Evolutionary conservation across 139 green algal species (phyloP), one percentile per base, ranked within the genome.

Genomic region (Tetraselmis chui): DNA sequence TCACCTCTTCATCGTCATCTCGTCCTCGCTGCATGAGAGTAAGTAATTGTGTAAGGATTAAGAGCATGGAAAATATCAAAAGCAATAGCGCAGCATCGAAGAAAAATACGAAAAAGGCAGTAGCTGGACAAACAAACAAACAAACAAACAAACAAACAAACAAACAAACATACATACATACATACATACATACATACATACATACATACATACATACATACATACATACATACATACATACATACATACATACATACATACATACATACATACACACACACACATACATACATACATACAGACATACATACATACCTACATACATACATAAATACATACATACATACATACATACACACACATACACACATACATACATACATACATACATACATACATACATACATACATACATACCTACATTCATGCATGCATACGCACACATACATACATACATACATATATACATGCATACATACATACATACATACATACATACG

Each of bases 221-320:
- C 18, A 67, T 67, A 18, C 18, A 67, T 67, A 67, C 18, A 18
- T 67, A 67, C 18, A 67, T 67, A 18, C 18, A 67, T 67, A 67
- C 18, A 18, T 67, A 67, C 18, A 67, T 67, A 18, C 2, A 83
- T 83, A 45, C 2, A 2, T 83, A 83, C 83, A 58, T 83, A 30
- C 30, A 29, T 83, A 83, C 83, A 2, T 83, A 79, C 18, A 18
- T 79, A 18, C 18, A 79, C 18, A 32, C 18, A 18, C 18, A 79
- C 18, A 79, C 18, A 18, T 79, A 58, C 18, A 58, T 31, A 18
- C 18, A 79, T 79, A 81, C 30, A 5, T 83, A 83, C 83, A 77
- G 59, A 83, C 83, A 5, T 83, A 80, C 83, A 77, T 83, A 80
- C 83, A 29, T 83, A 67, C 18, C 11, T 67, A 67, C 18, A 67